Base-by-base conservation (phyloP, 2,329 filamentous ascomycete species). In the Coniella lustricola region DNA sequence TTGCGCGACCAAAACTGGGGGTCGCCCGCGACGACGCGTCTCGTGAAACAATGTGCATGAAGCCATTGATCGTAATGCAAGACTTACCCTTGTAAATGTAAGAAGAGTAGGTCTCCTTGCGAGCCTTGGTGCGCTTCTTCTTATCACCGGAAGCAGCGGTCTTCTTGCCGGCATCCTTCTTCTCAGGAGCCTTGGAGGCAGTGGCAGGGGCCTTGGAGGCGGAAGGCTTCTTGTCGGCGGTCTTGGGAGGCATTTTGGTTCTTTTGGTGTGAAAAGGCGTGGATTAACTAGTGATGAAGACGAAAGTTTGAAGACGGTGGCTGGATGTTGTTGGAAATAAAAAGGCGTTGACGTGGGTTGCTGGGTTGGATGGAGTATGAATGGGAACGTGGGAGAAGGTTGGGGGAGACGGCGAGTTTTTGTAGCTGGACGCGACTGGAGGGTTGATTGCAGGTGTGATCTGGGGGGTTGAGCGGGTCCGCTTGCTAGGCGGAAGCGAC, bases 111-210 rank as follows among this genome's bases (percentile, higher is more conserved):
- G 93, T 98, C 82, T 98, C 93, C 87, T 97, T 97, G 76, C 93
- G 85, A 60, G 90, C 88, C 90, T 98, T 98, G 78, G 90, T 95
- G 68, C 93, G 89, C 90, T 97, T 98, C 88, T 98, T 98, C 90
- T 97, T 97, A 64, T 97, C 93, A 58, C 93, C 93, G 67, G 88
- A 83, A 55, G 90, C 83, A 53, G 91, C 89, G 43, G 93, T 97
- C 87, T 97, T 98, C 88, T 98, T 98, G 79, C 91, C 93, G 58
- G 91, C 93, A 76, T 97, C 91, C 85, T 97, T 96, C 87, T 96
- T 96, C 84, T 96, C 90, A 50, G 77, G 77, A 56, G 76, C 77
- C 76, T 82, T 82, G 62, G 75, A 77, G 59, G 78, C 78, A 67
- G 86, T 78, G 46, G 75, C 87, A 53, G 91, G 90, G 63, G 91